A percentile compares a stretch with the other conserved stretches of the same genome.
These are phyloP conservation scores for Pharnaceum exiguum DNA, from an alignment of 148 eudicot species.

Conservation along the genomic window DNA sequence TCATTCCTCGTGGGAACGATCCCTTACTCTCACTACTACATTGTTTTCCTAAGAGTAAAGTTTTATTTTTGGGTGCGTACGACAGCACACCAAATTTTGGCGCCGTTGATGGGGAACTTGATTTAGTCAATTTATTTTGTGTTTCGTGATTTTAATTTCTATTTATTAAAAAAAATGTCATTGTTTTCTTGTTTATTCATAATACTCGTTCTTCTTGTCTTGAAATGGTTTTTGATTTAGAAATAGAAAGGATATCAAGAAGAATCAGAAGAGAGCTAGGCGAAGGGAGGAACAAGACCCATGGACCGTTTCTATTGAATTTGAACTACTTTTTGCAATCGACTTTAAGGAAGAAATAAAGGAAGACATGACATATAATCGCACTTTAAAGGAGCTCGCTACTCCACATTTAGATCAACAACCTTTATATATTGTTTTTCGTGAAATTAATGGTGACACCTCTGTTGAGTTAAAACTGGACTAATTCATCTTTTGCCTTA, in stretches of 20 bases:
- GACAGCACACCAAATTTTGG: neutral
- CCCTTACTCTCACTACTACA: too few species aligned
- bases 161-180: neutral
- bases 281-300: too few species aligned
- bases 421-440: neutral
- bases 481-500: neutral
- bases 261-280: too few species aligned
- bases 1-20: neutral
- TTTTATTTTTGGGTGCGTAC: neutral
- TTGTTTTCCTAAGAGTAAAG: too few species aligned
- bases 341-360: too few species aligned
- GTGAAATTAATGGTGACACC: neutral
- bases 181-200: neutral
- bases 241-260: too few species aligned
- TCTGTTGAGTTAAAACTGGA: neutral
- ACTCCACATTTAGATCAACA: neutral
- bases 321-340: too few species aligned
- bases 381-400: constrained; percentile 5
- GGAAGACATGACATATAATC: too few species aligned
- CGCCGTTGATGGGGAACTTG: neutral
- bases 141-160: neutral
- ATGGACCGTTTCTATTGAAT: too few species aligned
- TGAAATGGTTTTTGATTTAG: too few species aligned
- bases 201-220: neutral
- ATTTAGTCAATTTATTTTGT: neutral